phyloP scores from a whole-genome alignment of 495 filamentous ascomycete species.

The Aspergillus nanangensis region DNA sequence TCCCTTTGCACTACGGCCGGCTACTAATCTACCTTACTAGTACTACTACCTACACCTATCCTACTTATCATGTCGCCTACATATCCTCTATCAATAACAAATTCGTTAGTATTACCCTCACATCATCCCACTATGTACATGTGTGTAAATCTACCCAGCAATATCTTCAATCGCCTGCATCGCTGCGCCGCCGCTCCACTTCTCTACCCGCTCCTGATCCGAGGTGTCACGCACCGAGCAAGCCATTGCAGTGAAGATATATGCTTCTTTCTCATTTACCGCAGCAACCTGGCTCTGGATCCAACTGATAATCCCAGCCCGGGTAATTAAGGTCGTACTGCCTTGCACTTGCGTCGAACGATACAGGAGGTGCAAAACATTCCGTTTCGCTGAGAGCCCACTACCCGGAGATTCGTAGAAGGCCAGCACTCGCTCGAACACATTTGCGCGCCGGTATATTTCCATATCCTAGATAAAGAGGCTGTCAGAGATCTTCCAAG shows the following conservation, averaged over 20 bases:
- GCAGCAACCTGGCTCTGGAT: slow-evolving; percentile 54
- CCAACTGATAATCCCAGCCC: slow-evolving; percentile 80
- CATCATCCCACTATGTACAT: no score
- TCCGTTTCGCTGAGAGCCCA: slow-evolving; percentile 52
- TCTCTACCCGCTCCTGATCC: slow-evolving; percentile 59
- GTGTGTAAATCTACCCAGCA: no score
- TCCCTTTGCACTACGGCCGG: background rate
- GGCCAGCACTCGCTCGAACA: slow-evolving; percentile 74
- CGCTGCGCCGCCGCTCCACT: slow-evolving; percentile 59
- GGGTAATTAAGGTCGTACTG: slow-evolving; percentile 79
- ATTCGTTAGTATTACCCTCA: background rate
- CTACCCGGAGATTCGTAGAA: slow-evolving; percentile 66
- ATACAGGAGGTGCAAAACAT: slow-evolving; percentile 70
- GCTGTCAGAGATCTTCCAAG: background rate
- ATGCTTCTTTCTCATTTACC: slow-evolving; percentile 39
- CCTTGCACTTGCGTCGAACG: slow-evolving; percentile 70
- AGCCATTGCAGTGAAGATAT: slow-evolving; percentile 53
- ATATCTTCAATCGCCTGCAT: slow-evolving; percentile 26
- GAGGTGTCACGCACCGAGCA: slow-evolving; percentile 63
- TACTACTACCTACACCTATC: no score
- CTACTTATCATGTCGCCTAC: no score
- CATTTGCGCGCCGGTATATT: slow-evolving; percentile 72
- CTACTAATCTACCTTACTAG: background rate
- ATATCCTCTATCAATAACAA: no score
- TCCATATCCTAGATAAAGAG: slow-evolving; percentile 58